A percentile compares a stretch with the other conserved stretches of the same genome.
phyloP scores from a whole-genome alignment of 192 early-diverging fungal genomes.

The Coemansia sp. region DNA sequence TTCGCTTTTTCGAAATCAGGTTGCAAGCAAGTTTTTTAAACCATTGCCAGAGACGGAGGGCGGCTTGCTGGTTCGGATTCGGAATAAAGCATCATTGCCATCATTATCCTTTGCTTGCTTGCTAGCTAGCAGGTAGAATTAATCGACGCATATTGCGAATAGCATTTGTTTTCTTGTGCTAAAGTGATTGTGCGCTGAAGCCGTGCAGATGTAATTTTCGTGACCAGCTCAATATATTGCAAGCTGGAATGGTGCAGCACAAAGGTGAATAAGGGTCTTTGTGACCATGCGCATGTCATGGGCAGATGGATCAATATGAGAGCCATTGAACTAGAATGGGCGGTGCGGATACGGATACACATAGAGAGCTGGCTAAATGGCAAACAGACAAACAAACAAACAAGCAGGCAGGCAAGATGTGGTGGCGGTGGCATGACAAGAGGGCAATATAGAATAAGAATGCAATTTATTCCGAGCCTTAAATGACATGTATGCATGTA shows the following conservation, averaged over 20 bases:
- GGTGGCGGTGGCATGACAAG: slow-evolving; percentile 6
- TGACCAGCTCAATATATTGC: slow-evolving; percentile 4
- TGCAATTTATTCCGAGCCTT: neutral
- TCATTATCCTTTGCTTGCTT: neutral
- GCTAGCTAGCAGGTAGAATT: neutral
- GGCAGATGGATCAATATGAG: neutral
- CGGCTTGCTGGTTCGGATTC: neutral
- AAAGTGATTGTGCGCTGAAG: neutral
- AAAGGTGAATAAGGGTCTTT: neutral
- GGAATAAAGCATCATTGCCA: neutral
- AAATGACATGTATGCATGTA: neutral
- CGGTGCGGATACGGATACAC: neutral
- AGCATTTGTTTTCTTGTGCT: neutral
- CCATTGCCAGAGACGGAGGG: neutral
- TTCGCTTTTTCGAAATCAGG: neutral
- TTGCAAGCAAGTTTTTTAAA: slow-evolving; percentile 6
- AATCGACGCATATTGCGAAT: neutral
- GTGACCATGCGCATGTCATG: neutral
- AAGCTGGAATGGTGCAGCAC: neutral
- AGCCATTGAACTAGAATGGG: neutral
- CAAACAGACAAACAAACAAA: neutral
- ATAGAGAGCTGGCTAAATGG: neutral
- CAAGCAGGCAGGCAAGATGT: neutral
- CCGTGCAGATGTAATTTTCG: slow-evolving; percentile 5
- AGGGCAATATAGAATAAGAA: neutral